Conservation (phyloP, 1,284 basidiomycete genomes). For the Golubevia sp. region DNA sequence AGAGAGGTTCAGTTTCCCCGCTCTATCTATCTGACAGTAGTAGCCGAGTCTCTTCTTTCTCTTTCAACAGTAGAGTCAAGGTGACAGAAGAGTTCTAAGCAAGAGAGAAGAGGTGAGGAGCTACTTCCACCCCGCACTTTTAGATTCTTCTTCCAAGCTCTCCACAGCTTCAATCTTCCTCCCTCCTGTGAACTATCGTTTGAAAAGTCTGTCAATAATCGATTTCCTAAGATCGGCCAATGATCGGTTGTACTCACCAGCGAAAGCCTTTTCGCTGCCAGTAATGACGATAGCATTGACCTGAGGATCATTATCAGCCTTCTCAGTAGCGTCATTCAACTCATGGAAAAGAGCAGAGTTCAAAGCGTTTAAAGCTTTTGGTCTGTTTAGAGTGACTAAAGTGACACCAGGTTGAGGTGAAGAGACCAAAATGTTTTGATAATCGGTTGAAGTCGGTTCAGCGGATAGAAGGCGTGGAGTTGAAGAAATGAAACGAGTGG, state of each 20-base stretch:
- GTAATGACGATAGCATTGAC: conserved; percentile 85
- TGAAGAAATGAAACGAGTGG: neutral
- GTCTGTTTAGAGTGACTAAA: conserved; percentile 91
- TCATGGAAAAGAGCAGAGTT: conserved; percentile 67
- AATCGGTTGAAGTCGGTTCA: neutral
- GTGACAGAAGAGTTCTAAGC: no score
- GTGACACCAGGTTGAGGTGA: conserved; percentile 76
- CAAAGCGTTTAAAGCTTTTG: conserved; percentile 83
- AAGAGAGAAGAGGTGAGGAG: no score
- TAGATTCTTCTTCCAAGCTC: no score
- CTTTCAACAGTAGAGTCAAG: no score
- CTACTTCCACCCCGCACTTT: no score
- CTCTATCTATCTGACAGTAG: neutral
- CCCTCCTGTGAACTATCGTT: neutral
- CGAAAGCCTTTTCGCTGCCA: conserved; percentile 90
- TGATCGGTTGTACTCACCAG: conserved; percentile 67
- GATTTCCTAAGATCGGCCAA: no score
- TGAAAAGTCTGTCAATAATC: no score
- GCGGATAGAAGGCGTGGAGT: neutral
- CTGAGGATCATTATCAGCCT: conserved; percentile 67
- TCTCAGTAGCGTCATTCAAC: conserved; percentile 77
- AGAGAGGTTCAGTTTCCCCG: conserved; percentile 1
- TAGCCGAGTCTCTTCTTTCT: no score
- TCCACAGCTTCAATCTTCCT: neutral
- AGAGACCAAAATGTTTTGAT: conserved; percentile 77